Evolutionary conservation across 208 protist genomes (phyloP).

Genomic region (Leishmania aethiopica): DNA sequence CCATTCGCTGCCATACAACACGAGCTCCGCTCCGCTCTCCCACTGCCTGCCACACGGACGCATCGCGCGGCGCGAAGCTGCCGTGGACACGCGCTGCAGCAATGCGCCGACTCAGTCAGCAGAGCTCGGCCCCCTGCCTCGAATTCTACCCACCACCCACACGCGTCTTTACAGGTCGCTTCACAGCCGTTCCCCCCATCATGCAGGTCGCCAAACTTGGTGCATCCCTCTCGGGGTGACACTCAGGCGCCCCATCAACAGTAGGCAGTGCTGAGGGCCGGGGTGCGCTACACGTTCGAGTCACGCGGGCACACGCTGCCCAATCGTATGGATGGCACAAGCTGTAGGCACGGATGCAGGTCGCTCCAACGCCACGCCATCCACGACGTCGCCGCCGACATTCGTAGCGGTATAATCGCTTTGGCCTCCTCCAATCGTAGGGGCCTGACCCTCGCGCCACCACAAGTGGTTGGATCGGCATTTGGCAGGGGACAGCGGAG

Average conservation of each 20-base stretch:
- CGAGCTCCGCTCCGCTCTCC: background rate
- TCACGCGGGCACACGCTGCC: background rate
- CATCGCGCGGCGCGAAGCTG: background rate
- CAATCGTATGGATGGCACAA: background rate
- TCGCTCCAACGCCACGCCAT: background rate
- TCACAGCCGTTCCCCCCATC: background rate
- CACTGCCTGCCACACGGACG: background rate
- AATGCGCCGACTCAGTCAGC: background rate
- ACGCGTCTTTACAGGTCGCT: background rate
- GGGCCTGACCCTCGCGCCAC: no score
- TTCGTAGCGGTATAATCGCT: background rate
- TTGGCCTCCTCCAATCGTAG: background rate
- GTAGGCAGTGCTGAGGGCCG: background rate
- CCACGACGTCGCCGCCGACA: no score
- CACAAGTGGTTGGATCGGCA: no score
- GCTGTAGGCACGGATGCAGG: background rate
- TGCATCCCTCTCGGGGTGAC: background rate
- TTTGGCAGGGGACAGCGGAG: no score
- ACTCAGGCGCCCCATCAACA: background rate
- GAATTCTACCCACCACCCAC: background rate
- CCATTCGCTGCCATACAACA: background rate
- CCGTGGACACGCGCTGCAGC: background rate
- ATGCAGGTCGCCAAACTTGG: background rate
- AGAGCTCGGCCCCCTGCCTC: background rate
- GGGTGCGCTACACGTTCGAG: background rate